These are phyloP conservation scores for Lactuca sativa DNA, from an alignment of 129 eudicot genomes.

Conservation along the genomic window DNA sequence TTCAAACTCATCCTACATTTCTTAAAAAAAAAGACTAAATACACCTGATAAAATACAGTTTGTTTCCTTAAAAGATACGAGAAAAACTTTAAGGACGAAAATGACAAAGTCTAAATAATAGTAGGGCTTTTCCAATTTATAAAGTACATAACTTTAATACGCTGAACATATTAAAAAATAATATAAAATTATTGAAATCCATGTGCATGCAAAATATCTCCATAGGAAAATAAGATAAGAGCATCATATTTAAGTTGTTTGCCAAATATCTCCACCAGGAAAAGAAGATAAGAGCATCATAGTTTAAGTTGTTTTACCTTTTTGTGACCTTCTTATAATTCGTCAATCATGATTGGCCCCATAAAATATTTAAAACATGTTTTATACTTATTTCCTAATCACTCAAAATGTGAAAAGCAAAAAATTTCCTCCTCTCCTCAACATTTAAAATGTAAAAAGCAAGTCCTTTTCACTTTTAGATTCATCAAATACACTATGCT, in stretches of 20 bases:
- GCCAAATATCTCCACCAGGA: neutral
- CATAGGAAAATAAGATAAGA: neutral
- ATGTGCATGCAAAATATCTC: neutral
- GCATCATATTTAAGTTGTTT: neutral
- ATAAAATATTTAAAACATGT: slow-evolving; percentile 10
- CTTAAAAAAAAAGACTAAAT: too few species aligned
- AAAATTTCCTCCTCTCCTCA: neutral
- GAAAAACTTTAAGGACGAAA: too few species aligned
- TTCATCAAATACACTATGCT: neutral
- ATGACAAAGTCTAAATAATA: too few species aligned
- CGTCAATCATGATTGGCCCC: slow-evolving; percentile 23
- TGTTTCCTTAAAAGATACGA: too few species aligned
- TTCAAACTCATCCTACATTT: too few species aligned
- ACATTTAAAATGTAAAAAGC: neutral
- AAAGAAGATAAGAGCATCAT: neutral
- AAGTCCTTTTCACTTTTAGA: neutral
- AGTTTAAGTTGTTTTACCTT: neutral
- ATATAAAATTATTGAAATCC: neutral
- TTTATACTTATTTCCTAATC: neutral
- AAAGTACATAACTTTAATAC: too few species aligned
- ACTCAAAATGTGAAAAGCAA: slow-evolving; percentile 1
- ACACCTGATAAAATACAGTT: too few species aligned
- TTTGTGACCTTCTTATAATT: slow-evolving; percentile 11
- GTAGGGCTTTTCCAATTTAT: too few species aligned
- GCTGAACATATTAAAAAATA: too few species aligned